Evolutionary conservation across 257 asterid species (phyloP).

Genomic region (Datura wrightii): DNA sequence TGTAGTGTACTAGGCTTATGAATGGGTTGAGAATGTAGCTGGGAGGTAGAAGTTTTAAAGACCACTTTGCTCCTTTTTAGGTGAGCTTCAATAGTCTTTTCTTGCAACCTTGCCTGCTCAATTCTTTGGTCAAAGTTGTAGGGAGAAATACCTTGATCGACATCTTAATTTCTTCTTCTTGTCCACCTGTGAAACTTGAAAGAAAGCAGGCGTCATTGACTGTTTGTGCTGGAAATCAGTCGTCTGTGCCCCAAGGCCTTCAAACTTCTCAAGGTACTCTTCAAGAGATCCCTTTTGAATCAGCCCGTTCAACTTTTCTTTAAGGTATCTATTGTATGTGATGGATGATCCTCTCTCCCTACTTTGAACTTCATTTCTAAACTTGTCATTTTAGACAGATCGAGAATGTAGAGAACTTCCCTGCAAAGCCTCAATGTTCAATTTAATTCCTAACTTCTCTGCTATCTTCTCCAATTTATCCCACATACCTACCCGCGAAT

Average conservation of each 20-base stretch:
- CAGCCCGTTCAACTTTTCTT: constrained; percentile 10
- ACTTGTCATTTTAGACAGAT: background rate
- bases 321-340: constrained; percentile 15
- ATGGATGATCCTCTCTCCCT: constrained; percentile 19
- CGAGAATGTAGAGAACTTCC: background rate
- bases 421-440: background rate
- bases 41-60: constrained; percentile 10
- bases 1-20: background rate
- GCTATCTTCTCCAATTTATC: constrained; percentile 7
- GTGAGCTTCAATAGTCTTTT: background rate
- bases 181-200: constrained; percentile 20
- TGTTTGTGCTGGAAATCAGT: background rate
- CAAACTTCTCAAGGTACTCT: background rate
- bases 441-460: background rate
- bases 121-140: constrained; percentile 2
- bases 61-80: constrained; percentile 2
- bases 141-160: background rate
- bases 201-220: background rate
- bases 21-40: background rate
- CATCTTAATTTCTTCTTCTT: background rate
- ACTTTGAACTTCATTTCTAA: background rate
- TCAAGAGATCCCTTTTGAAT: background rate
- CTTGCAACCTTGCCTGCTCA: background rate
- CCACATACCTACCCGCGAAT: background rate
- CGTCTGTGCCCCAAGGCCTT: background rate